These are phyloP conservation scores for Pythium coloratum DNA, from an alignment of 352 stramenopile genomes.

Conservation along the genomic window DNA sequence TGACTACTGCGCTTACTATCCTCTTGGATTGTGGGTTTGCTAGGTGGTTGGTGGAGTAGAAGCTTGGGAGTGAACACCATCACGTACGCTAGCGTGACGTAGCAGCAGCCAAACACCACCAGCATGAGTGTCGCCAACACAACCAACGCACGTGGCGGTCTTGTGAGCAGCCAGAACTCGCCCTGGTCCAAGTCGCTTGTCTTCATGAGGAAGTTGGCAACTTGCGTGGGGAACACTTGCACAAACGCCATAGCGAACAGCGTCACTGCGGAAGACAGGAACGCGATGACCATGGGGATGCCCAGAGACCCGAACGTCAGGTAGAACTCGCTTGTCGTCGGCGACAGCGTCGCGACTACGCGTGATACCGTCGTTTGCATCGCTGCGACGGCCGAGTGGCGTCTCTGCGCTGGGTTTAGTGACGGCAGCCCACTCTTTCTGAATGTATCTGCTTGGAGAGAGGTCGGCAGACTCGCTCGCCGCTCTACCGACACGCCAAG, in stretches of 20 bases:
- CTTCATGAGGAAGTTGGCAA: constrained; percentile 28
- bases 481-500: not conserved
- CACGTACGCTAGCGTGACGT: constrained; percentile 9
- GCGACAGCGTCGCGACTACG: not conserved
- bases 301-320: not conserved
- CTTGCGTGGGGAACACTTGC: constrained; percentile 22
- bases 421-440: no score
- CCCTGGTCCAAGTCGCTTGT: constrained; percentile 20
- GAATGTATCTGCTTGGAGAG: not conserved
- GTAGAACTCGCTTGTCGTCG: not conserved
- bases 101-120: constrained; percentile 4
- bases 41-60: not conserved
- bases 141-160: not conserved
- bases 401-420: no score
- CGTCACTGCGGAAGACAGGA: constrained; percentile 8
- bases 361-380: not conserved
- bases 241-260: constrained; percentile 17
- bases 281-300: constrained; percentile 15
- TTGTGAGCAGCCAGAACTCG: constrained; percentile 26
- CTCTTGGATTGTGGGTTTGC: not conserved
- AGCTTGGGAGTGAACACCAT: not conserved
- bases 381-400: not conserved
- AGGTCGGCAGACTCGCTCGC: not conserved
- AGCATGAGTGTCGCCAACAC: constrained; percentile 11
- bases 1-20: no score